Conservation (phyloP, 148 eudicot genomes). For the Pharnaceum exiguum region DNA sequence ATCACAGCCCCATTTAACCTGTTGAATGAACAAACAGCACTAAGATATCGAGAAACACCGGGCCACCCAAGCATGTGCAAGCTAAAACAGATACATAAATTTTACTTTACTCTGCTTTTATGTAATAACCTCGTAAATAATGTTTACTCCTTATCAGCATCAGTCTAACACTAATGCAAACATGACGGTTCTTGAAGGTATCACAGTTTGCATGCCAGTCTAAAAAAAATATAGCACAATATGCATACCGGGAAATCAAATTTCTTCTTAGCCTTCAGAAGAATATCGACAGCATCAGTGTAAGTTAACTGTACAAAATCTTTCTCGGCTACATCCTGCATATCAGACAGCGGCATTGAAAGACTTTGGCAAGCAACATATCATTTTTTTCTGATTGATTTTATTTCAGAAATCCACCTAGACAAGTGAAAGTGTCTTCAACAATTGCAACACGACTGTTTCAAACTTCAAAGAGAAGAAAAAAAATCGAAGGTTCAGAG, state of each 20-base stretch:
- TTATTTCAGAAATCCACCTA: neutral
- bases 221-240: constrained; percentile 2
- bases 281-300: constrained; percentile 91
- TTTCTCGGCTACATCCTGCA: constrained; percentile 88
- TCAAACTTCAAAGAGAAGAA: neutral
- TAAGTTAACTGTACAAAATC: constrained; percentile 83
- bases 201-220: no score
- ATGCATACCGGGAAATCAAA: constrained; percentile 82
- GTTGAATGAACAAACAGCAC: constrained; percentile 14
- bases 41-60: neutral
- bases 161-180: no score
- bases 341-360: constrained; percentile 9
- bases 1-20: constrained; percentile 99
- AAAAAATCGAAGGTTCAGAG: neutral
- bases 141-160: no score
- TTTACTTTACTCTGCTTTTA: no score
- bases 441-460: neutral
- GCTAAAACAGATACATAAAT: no score
- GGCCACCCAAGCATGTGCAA: no score
- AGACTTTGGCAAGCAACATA: neutral
- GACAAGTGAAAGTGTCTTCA: no score
- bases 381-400: no score
- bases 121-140: no score
- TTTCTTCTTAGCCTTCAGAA: constrained; percentile 69
- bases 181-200: no score